Percentiles rank a stretch among this genome's conserved stretches.
Conservation (phyloP, 2,329 filamentous ascomycete genomes). For the Pyricularia sp. region DNA sequence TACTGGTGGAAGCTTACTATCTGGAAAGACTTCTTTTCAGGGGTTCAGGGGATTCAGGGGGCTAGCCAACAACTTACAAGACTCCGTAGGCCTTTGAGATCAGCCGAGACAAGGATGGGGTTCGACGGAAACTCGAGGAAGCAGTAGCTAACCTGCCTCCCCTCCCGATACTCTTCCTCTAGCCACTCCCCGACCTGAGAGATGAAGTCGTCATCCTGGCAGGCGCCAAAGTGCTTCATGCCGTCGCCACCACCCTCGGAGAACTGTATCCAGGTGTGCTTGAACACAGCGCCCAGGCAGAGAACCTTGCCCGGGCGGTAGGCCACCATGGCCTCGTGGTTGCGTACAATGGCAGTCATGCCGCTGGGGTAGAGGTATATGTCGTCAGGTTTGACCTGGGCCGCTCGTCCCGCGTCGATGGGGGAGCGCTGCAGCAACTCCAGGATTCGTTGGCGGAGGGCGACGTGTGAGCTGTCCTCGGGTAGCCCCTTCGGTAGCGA, state of each 20-base stretch:
- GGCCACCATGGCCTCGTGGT: conserved; percentile 27
- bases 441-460: conserved; percentile 29
- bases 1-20: not conserved
- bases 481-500: conserved; percentile 27
- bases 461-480: conserved; percentile 25
- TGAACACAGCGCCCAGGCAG: conserved; percentile 41
- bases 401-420: conserved; percentile 17
- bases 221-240: conserved; percentile 36
- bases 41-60: not conserved
- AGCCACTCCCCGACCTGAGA: conserved; percentile 35
- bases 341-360: conserved; percentile 40
- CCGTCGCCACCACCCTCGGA: conserved; percentile 29
- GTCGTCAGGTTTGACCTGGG: conserved; percentile 22
- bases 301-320: conserved; percentile 24
- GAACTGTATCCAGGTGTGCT: conserved; percentile 37
- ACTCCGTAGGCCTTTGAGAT: conserved; percentile 26
- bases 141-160: conserved; percentile 31
- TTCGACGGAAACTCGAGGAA: conserved; percentile 42
- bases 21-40: not conserved
- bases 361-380: conserved; percentile 45
- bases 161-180: conserved; percentile 25
- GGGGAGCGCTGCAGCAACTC: conserved; percentile 31
- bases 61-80: conserved; percentile 24
- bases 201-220: conserved; percentile 25
- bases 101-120: conserved; percentile 30